Conservation (phyloP, 2,329 filamentous ascomycete genomes). For the Ascochyta clinopodiicola region DNA sequence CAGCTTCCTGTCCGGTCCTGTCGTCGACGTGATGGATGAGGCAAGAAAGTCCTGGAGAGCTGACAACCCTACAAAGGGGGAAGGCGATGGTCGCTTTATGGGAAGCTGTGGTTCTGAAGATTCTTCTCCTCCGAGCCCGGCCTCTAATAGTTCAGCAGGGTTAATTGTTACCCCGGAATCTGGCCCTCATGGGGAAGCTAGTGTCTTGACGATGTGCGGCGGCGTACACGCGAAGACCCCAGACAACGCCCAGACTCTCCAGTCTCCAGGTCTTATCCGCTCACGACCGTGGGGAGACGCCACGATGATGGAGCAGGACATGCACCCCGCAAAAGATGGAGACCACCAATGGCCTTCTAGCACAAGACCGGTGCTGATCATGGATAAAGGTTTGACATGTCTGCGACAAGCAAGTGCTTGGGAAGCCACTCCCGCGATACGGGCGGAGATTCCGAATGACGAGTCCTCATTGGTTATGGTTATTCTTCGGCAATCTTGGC, state of each 20-base stretch:
- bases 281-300: conserved; percentile 4
- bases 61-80: conserved; percentile 6
- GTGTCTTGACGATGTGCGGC: conserved; percentile 6
- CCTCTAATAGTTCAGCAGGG: conserved; percentile 13
- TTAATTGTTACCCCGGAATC: conserved; percentile 20
- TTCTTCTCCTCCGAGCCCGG: conserved; percentile 18
- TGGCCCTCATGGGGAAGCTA: conserved; percentile 20
- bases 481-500: background rate
- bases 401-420: background rate
- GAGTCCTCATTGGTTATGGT: conserved; percentile 8
- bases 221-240: conserved; percentile 15
- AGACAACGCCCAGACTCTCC: conserved; percentile 12
- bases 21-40: background rate
- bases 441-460: conserved; percentile 4
- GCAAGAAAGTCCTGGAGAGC: conserved; percentile 5
- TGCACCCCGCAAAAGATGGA: conserved; percentile 12
- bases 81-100: conserved; percentile 4
- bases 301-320: conserved; percentile 9
- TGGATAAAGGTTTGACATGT: conserved; percentile 10
- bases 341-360: conserved; percentile 9
- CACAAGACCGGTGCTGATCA: background rate
- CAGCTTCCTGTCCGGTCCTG: conserved; percentile 1
- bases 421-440: background rate
- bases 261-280: conserved; percentile 20
- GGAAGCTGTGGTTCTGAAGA: conserved; percentile 9